These are phyloP conservation scores for Aspergillus egyptiacus DNA, from an alignment of 495 filamentous ascomycete species.

Conservation along the genomic window DNA sequence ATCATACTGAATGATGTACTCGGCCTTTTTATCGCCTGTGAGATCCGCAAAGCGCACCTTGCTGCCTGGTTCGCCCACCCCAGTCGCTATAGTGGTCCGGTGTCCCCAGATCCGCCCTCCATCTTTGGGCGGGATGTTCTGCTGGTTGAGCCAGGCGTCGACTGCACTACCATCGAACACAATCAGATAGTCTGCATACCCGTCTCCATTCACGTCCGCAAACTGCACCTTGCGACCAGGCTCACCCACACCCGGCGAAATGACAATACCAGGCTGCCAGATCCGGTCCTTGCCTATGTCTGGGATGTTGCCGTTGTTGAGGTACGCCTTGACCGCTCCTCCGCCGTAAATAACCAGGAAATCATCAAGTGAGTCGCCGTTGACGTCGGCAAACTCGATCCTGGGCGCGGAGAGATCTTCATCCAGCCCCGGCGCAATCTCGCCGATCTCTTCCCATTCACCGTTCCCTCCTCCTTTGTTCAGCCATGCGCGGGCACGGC, in stretches of 20 bases:
- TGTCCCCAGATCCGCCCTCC: not conserved
- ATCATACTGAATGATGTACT: not conserved
- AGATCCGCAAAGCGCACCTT: slow-evolving; percentile 1
- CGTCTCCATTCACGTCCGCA: slow-evolving; percentile 4
- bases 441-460: not conserved
- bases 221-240: not conserved
- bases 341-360: not conserved
- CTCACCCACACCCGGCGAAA: not conserved
- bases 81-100: not conserved
- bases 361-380: not conserved
- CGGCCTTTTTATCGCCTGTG: not conserved
- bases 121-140: not conserved
- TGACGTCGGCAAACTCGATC: slow-evolving; percentile 2
- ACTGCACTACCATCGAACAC: not conserved
- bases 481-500: not conserved
- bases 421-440: not conserved
- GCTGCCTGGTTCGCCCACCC: not conserved
- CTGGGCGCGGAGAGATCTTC: not conserved
- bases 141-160: not conserved
- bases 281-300: not conserved
- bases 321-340: not conserved
- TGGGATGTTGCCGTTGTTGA: not conserved
- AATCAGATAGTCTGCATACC: not conserved
- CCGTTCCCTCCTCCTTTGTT: not conserved
- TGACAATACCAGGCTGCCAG: not conserved